Base-by-base conservation (phyloP, 2,329 filamentous ascomycete species). In the Catunica adiposa region DNA sequence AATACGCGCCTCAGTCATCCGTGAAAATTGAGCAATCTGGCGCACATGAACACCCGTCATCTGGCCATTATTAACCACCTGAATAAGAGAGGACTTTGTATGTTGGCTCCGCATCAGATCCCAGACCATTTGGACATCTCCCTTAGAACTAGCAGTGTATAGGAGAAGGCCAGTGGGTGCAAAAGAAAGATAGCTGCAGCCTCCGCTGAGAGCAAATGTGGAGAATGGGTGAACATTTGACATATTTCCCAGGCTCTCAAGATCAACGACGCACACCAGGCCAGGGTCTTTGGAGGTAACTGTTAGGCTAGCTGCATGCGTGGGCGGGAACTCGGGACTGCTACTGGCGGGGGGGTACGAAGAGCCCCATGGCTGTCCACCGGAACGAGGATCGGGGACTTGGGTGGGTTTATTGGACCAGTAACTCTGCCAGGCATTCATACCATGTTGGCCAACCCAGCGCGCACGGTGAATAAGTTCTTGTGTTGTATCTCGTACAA, bases 1-100 rank as follows among this genome's bases (percentile, higher is more conserved):
- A 56, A 97, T 87, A 55, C 86, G 85, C 2, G 92, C 88, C 51
- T 90, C 84, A 1, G 90, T 97, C 78, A 96, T 84, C 42, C 92
- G 82, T 20, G 87, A 86, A 64, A 94, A 96, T 59, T 89, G 82
- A 6, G 89, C 87, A 59, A 96, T 76, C 66, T 95, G 87, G 51
- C 89, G 83, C 31, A 96, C 86, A 56, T 78, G 73, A 4, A 77
- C 76, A 0, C 78, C 74, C 11, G 50, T 68, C 15, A 65, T 69
- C 56, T 71, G 74, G 42, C 75, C 73, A 6, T 63, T 54, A n/a
- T 68, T 61, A 0, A 69, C 68, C 1, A 58, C 42, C 62, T 82
- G 80, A 17, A 82, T 66, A 20, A 76, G 73, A 2, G 79, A 83
- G 6, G 76, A 76, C 62, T 78, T 82, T 46, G 77, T 79, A 65